Percentiles rank a stretch among this genome's conserved stretches.
phyloP scores from a whole-genome alignment of 148 eudicot species.

The Amaranthus hypochondriacus region DNA sequence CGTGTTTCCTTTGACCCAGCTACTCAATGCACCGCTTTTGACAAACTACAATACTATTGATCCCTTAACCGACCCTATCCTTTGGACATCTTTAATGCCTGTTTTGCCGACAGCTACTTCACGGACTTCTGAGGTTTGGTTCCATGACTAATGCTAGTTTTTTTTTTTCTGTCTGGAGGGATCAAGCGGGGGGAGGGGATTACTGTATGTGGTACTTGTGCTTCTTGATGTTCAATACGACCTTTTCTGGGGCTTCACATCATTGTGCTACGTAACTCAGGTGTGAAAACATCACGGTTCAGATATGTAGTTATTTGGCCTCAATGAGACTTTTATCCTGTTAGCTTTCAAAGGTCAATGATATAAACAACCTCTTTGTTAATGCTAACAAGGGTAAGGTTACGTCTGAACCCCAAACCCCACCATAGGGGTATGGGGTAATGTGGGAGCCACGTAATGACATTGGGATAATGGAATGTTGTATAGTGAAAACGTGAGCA shows the following conservation, averaged over 20 bases:
- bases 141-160: conserved; percentile 1
- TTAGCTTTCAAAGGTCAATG: too few species aligned
- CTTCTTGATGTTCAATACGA: neutral
- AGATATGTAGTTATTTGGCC: too few species aligned
- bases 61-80: conserved; percentile 67
- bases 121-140: conserved; percentile 59
- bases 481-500: too few species aligned
- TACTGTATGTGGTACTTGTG: conserved; percentile 1
- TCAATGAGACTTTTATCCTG: too few species aligned
- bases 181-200: neutral
- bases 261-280: neutral
- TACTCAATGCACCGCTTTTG: conserved; percentile 75
- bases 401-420: too few species aligned
- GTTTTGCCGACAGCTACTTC: conserved; percentile 64
- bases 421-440: too few species aligned
- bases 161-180: too few species aligned
- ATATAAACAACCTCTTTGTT: too few species aligned
- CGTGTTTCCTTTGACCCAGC: conserved; percentile 55
- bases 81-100: conserved; percentile 77
- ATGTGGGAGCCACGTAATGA: too few species aligned
- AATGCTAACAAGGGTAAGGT: too few species aligned
- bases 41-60: conserved; percentile 68
- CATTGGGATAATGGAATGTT: too few species aligned
- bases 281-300: neutral
- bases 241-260: too few species aligned